phyloP scores from a whole-genome alignment of 2,329 filamentous ascomycete species.

The Nemania sp. region DNA sequence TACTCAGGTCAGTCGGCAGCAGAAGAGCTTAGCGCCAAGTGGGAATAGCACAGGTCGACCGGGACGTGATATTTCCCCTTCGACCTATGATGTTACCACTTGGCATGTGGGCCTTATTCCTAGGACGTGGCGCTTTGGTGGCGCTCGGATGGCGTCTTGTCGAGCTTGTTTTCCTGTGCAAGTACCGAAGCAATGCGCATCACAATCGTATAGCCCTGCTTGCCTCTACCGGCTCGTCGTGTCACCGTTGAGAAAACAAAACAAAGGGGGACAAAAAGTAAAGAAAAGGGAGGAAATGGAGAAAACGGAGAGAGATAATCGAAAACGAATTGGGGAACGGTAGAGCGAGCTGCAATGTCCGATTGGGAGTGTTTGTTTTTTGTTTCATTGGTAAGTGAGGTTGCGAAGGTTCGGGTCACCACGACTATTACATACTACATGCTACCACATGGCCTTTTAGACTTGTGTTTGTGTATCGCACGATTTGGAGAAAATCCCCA shows the following conservation, averaged over 20 bases:
- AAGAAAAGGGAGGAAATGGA: too few relatives aligned
- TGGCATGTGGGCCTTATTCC: conserved; percentile 9
- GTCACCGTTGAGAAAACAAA: too few relatives aligned
- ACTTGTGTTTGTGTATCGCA: neutral
- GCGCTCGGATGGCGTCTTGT: conserved; percentile 17
- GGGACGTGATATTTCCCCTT: conserved; percentile 15
- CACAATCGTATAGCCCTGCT: too few relatives aligned
- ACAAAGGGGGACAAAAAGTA: too few relatives aligned
- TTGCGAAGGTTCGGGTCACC: too few relatives aligned
- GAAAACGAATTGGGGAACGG: too few relatives aligned
- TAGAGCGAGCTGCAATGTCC: too few relatives aligned
- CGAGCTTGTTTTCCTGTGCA: conserved; percentile 17
- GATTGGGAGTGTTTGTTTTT: too few relatives aligned
- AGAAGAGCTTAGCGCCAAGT: conserved; percentile 1
- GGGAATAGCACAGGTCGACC: conserved; percentile 19
- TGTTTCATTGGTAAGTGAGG: too few relatives aligned
- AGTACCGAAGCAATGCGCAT: conserved; percentile 36
- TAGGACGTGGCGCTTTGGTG: conserved; percentile 27
- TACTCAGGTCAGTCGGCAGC: conserved; percentile 35
- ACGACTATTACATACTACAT: too few relatives aligned
- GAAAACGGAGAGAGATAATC: too few relatives aligned
- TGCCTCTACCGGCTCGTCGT: too few relatives aligned
- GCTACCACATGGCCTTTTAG: neutral
- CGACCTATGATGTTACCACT: conserved; percentile 24
- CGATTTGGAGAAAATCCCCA: neutral